phyloP scores from a whole-genome alignment of 2,329 filamentous ascomycete genomes.

The Colletotrichum sp. region DNA sequence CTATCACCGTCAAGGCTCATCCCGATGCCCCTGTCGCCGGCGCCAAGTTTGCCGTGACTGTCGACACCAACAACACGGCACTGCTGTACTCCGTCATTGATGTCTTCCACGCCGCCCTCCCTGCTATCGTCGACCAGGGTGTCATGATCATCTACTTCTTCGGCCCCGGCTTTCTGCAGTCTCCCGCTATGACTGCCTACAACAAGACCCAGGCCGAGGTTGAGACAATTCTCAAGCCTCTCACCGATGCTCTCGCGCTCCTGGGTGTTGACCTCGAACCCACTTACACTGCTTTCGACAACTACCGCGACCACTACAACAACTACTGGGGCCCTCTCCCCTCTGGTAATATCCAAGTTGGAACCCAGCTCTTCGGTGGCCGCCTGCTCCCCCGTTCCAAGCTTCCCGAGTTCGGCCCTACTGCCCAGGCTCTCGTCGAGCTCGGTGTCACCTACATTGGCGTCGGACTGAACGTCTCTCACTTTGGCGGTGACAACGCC shows the following conservation, averaged over 20 bases:
- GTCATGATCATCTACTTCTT: conserved; percentile 28
- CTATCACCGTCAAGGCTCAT: conserved; percentile 58
- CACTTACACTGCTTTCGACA: conserved; percentile 33
- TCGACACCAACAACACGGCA: conserved; percentile 50
- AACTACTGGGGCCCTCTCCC: conserved; percentile 24
- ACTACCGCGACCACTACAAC: conserved; percentile 24
- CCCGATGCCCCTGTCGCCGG: conserved; percentile 40
- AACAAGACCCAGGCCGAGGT: conserved; percentile 44
- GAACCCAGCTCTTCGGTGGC: conserved; percentile 33
- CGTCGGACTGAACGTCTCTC: conserved; percentile 14
- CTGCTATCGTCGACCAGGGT: conserved; percentile 13
- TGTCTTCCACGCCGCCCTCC: conserved; percentile 15
- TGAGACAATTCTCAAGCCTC: conserved; percentile 43
- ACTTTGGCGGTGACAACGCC: conserved; percentile 29
- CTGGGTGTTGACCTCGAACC: conserved; percentile 30
- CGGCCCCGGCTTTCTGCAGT: conserved; percentile 33
- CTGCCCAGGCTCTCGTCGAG: conserved; percentile 4
- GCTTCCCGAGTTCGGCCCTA: conserved; percentile 9
- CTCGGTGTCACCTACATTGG: conserved; percentile 17
- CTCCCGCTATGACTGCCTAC: conserved; percentile 44
- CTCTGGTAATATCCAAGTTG: conserved; percentile 30
- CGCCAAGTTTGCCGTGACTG: conserved; percentile 5
- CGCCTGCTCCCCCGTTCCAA: conserved; percentile 34
- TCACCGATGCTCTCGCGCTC: conserved; percentile 32
- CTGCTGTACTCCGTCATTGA: conserved; percentile 36